These are phyloP conservation scores for Agrostemma githago DNA, from an alignment of 148 eudicot species.

Conservation along the genomic window DNA sequence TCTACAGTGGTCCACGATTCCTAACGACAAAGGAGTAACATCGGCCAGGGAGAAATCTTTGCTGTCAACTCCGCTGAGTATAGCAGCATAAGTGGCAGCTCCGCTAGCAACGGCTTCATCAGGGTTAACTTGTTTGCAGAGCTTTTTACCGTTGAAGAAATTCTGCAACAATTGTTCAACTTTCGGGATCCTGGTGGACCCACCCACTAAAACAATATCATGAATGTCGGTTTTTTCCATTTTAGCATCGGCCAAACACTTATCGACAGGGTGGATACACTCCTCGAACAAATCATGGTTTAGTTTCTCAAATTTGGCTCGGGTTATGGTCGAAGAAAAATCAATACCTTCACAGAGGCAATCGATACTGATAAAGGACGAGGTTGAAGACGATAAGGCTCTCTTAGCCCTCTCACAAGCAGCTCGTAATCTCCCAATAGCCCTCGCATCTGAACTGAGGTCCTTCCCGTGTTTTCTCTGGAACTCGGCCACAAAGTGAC, in stretches of 20 bases:
- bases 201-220: conserved; percentile 4
- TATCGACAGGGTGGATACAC: conserved; percentile 1
- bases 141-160: background rate
- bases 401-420: background rate
- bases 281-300: conserved; percentile 2
- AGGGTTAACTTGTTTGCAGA: background rate
- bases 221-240: background rate
- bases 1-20: too few species aligned
- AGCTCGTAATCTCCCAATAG: background rate
- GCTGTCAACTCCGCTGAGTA: background rate
- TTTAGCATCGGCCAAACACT: background rate
- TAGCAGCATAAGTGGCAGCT: conserved; percentile 3
- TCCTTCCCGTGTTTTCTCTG: background rate
- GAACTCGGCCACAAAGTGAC: background rate
- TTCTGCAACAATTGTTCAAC: background rate
- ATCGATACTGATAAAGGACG: background rate
- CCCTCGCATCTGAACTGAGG: background rate
- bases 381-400: background rate
- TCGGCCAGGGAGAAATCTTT: background rate
- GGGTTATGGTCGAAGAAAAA: too few species aligned
- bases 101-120: conserved; percentile 12
- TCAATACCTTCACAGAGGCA: conserved; percentile 6
- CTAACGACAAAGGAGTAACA: conserved; percentile 14
- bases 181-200: conserved; percentile 13
- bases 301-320: background rate